These are phyloP conservation scores for Populus deltoides DNA, from an alignment of 345 rosid genomes.

Conservation along the genomic window DNA sequence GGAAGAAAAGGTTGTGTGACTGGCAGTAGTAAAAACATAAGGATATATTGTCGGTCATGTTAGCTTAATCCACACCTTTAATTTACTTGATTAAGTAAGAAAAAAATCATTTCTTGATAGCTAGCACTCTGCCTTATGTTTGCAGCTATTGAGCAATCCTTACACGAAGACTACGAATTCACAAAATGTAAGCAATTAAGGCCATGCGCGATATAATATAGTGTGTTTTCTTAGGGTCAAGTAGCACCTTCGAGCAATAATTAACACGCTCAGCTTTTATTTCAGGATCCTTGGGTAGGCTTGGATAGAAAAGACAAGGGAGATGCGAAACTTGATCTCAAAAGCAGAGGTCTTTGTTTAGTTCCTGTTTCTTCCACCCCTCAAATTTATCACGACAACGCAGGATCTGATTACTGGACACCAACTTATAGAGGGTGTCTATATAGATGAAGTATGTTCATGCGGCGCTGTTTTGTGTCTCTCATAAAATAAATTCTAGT, in stretches of 20 bases:
- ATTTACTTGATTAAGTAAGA: background rate
- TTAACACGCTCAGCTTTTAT: background rate
- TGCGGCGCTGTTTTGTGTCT: background rate
- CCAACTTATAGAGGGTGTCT: constrained; percentile 70
- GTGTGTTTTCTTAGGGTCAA: background rate
- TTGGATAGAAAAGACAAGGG: constrained; percentile 58
- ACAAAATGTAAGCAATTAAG: constrained; percentile 44
- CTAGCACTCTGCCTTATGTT: background rate
- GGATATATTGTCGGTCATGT: background rate
- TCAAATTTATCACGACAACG: constrained; percentile 54
- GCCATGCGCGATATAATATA: background rate
- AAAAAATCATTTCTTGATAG: background rate
- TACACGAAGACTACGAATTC: constrained; percentile 57
- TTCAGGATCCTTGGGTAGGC: constrained; percentile 73
- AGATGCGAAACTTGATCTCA: constrained; percentile 50
- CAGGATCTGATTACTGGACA: constrained; percentile 82
- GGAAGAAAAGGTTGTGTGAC: background rate
- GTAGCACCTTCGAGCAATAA: background rate
- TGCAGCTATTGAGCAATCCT: constrained; percentile 75
- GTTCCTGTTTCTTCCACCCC: constrained; percentile 72
- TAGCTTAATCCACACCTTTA: background rate
- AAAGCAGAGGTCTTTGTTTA: constrained; percentile 79
- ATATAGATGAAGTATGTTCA: constrained; percentile 43
- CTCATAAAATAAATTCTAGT: background rate
- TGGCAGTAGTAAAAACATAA: background rate